Evolutionary conservation across 140 eudicot species (phyloP).

Genomic region (Erigeron philadelphicus): DNA sequence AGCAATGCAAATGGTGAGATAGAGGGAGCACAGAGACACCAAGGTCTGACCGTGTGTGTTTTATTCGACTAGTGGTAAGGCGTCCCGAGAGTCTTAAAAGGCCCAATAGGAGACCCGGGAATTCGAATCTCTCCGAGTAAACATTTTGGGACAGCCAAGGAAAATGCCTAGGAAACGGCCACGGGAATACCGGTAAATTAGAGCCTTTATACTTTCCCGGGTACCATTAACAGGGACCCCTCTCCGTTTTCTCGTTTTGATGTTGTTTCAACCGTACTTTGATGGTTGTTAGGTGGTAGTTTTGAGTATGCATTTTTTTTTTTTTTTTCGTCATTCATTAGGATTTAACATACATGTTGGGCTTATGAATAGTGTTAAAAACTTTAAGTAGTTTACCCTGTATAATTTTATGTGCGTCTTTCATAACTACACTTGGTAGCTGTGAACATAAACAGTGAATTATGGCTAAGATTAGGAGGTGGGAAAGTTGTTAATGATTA

Average conservation of each 20-base stretch:
- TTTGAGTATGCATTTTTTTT: neutral
- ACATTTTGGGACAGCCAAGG: no score
- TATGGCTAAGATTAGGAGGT: neutral
- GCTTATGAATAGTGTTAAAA: neutral
- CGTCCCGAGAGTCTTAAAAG: no score
- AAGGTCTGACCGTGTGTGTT: no score
- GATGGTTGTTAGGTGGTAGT: neutral
- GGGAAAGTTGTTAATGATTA: constrained; percentile 34
- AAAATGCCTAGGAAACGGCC: no score
- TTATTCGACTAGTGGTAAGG: no score
- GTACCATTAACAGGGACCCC: neutral
- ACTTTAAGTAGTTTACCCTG: neutral
- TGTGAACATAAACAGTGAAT: constrained; percentile 22
- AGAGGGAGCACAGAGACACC: no score
- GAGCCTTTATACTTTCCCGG: no score
- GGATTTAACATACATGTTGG: neutral
- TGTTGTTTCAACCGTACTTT: neutral
- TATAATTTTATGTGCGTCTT: neutral
- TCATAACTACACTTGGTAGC: neutral
- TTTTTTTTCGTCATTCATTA: neutral
- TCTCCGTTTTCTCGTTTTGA: neutral
- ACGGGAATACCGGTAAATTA: no score
- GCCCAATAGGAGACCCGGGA: no score
- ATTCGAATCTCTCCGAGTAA: no score
- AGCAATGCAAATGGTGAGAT: no score